These are phyloP conservation scores for Paspalum vaginatum DNA, from an alignment of 176 grass and related monocot genomes.

Conservation along the genomic window DNA sequence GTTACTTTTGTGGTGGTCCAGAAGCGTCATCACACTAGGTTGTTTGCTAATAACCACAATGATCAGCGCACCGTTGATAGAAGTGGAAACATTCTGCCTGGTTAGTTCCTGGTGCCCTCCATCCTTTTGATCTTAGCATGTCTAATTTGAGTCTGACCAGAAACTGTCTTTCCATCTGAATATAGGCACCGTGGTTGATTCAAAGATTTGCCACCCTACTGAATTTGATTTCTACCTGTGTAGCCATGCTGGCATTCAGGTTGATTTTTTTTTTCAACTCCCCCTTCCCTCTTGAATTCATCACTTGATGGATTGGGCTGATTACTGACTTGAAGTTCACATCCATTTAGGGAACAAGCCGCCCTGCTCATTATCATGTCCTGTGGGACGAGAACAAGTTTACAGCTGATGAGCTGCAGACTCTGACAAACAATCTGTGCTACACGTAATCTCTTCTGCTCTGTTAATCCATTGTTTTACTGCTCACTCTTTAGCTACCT, in stretches of 20 bases:
- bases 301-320: not conserved
- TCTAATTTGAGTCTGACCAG: not conserved
- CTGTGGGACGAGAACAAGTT: conserved; percentile 99
- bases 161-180: conserved; percentile 15
- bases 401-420: conserved; percentile 87
- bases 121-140: not conserved
- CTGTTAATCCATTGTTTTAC: conserved; percentile 20
- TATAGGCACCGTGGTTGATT: conserved; percentile 93
- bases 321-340: conserved; percentile 28
- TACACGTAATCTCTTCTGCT: conserved; percentile 77
- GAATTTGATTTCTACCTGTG: conserved; percentile 99
- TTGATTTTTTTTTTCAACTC: conserved; percentile 15
- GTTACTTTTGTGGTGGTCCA: conserved; percentile 98
- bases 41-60: conserved; percentile 92
- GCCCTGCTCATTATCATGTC: conserved; percentile 95
- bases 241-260: conserved; percentile 98
- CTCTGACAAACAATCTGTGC: conserved; percentile 95
- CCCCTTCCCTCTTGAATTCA: not conserved
- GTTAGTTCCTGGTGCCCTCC: conserved; percentile 49
- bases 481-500: not conserved
- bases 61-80: conserved; percentile 77
- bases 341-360: conserved; percentile 77
- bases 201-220: conserved; percentile 97
- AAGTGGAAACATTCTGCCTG: conserved; percentile 94
- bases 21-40: conserved; percentile 92